Conservation (phyloP, 345 rosid genomes). For the Psidium friedrichsthalianum region DNA sequence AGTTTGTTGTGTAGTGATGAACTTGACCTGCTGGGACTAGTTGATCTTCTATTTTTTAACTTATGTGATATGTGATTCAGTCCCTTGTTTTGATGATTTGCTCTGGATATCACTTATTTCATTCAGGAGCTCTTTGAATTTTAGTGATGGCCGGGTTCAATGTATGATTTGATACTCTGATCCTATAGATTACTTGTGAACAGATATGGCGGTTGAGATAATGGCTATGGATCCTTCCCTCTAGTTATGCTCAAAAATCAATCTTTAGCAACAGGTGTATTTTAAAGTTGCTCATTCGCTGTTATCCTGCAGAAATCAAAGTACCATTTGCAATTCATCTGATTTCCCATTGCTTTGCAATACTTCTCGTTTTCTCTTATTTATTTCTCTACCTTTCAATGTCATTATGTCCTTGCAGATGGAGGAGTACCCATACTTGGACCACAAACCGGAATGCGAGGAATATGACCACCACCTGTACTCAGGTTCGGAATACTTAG, state of each 20-base stretch:
- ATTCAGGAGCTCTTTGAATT: background rate
- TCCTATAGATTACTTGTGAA: background rate
- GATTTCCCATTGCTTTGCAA: background rate
- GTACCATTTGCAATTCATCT: background rate
- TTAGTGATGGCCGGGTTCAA: background rate
- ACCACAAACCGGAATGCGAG: constrained; percentile 28
- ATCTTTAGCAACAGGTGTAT: background rate
- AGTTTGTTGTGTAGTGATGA: background rate
- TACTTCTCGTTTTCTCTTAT: background rate
- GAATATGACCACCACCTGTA: constrained; percentile 8
- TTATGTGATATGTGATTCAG: background rate
- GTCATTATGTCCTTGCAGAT: constrained; percentile 12
- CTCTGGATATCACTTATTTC: background rate
- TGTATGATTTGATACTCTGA: background rate
- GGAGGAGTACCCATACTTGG: constrained; percentile 17
- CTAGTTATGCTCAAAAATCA: background rate
- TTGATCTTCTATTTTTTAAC: background rate
- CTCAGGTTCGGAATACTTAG: constrained; percentile 26
- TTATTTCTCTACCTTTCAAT: background rate
- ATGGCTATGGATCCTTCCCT: background rate
- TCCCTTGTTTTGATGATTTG: background rate
- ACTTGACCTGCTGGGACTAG: background rate
- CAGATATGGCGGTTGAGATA: background rate
- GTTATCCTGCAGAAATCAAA: too few species aligned
- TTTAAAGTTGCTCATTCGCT: background rate